A percentile compares a stretch with the other conserved stretches of the same genome.
These are phyloP conservation scores for Trichodelitschia bisporula DNA, from an alignment of 495 filamentous ascomycete genomes.

Conservation along the genomic window DNA sequence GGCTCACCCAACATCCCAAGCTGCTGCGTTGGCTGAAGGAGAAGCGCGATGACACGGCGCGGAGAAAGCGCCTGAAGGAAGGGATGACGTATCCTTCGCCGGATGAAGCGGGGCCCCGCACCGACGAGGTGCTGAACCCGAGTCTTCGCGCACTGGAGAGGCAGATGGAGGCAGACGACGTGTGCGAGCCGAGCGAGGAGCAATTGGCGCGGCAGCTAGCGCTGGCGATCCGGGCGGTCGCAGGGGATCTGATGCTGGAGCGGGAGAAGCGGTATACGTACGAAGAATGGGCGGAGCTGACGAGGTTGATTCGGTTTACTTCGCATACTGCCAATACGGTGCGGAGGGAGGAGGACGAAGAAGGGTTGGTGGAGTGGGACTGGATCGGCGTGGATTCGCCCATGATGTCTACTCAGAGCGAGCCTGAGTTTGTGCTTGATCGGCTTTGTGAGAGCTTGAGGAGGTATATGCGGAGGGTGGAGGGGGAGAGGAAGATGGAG, in stretches of 20 bases:
- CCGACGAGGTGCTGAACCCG: background rate
- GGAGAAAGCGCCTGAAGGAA: slow-evolving; percentile 20
- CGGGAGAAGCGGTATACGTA: slow-evolving; percentile 26
- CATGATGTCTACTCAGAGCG: slow-evolving; percentile 27
- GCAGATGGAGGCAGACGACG: background rate
- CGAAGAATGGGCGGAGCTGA: slow-evolving; percentile 41
- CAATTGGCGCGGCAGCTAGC: slow-evolving; percentile 27
- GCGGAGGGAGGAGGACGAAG: slow-evolving; percentile 18
- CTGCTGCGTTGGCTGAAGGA: slow-evolving; percentile 18
- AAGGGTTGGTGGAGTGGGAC: slow-evolving; percentile 37
- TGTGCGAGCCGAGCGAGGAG: slow-evolving; percentile 5
- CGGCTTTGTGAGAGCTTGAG: slow-evolving; percentile 32
- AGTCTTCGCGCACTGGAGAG: background rate
- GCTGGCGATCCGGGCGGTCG: slow-evolving; percentile 25
- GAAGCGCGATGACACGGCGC: slow-evolving; percentile 9
- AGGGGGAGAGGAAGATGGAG: background rate
- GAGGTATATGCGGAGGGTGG: slow-evolving; percentile 21
- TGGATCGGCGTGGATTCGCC: slow-evolving; percentile 42
- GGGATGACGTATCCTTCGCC: slow-evolving; percentile 18
- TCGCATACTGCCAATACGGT: slow-evolving; percentile 5
- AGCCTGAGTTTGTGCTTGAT: slow-evolving; percentile 35
- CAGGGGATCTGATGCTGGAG: slow-evolving; percentile 20
- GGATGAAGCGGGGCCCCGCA: background rate
- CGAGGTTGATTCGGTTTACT: slow-evolving; percentile 32
- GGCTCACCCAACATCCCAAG: slow-evolving; percentile 20